These are phyloP conservation scores for Tricholoma sp. DNA, from an alignment of 768 basidiomycete genomes.

Conservation along the genomic window DNA sequence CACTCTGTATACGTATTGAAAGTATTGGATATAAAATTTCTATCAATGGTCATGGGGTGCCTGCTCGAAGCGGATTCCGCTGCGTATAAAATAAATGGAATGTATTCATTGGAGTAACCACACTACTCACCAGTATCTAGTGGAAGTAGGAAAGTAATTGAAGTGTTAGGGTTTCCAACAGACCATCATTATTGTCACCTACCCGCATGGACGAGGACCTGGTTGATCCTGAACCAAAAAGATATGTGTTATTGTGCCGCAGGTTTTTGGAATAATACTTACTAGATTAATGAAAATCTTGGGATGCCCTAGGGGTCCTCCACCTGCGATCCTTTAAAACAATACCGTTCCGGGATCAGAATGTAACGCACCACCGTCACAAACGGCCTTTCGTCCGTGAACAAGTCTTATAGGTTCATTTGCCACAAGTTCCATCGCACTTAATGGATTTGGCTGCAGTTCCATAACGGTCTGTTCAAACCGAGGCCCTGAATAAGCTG, in stretches of 20 bases:
- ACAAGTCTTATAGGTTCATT: slow-evolving; percentile 84
- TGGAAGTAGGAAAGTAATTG: slow-evolving; percentile 8
- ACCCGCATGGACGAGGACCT: slow-evolving; percentile 88
- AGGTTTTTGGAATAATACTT: slow-evolving; percentile 21
- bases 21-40: neutral
- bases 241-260: neutral
- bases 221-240: slow-evolving; percentile 70
- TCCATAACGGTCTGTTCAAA: slow-evolving; percentile 91
- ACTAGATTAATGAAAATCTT: slow-evolving; percentile 96
- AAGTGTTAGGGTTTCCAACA: slow-evolving; percentile 9
- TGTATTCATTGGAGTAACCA: neutral
- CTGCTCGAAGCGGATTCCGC: slow-evolving; percentile 89
- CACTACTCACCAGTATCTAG: slow-evolving; percentile 33
- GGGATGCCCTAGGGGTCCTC: slow-evolving; percentile 93
- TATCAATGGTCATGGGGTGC: slow-evolving; percentile 68
- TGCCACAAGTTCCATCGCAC: slow-evolving; percentile 86
- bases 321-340: slow-evolving; percentile 46
- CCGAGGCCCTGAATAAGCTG: slow-evolving; percentile 58
- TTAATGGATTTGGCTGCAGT: slow-evolving; percentile 83
- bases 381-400: slow-evolving; percentile 78
- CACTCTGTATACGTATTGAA: slow-evolving; percentile 12
- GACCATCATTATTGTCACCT: slow-evolving; percentile 29
- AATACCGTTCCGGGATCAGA: neutral
- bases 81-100: slow-evolving; percentile 26
- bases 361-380: slow-evolving; percentile 83